A percentile compares a stretch with the other conserved stretches of the same genome.
phyloP scores from a whole-genome alignment of 2,329 filamentous ascomycete genomes.

The Fusarium temperatum region DNA sequence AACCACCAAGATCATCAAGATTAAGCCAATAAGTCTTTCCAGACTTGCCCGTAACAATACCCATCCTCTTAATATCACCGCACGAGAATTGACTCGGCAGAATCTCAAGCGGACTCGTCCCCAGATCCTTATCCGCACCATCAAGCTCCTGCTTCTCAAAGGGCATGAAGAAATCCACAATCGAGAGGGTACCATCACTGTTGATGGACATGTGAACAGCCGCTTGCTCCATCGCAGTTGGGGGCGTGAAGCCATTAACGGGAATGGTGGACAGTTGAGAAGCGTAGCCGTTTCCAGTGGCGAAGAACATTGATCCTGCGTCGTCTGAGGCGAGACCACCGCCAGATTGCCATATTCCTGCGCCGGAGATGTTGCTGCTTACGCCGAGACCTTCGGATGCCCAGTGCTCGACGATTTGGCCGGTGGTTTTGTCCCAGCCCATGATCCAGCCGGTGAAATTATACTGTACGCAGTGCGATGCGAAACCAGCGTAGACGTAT shows the following conservation, averaged over 20 bases:
- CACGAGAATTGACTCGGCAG: constrained; percentile 54
- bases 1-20: constrained; percentile 52
- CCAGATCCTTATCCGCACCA: constrained; percentile 61
- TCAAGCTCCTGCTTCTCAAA: constrained; percentile 61
- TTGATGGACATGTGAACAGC: constrained; percentile 56
- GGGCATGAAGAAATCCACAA: constrained; percentile 65
- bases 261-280: constrained; percentile 51
- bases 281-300: constrained; percentile 53
- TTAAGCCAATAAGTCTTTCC: constrained; percentile 58
- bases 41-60: constrained; percentile 60
- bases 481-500: constrained; percentile 62
- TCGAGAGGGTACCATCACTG: constrained; percentile 51
- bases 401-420: constrained; percentile 50
- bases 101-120: constrained; percentile 56
- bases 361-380: constrained; percentile 49
- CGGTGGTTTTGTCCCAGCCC: constrained; percentile 55
- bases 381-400: constrained; percentile 55
- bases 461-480: constrained; percentile 64
- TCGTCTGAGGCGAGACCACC: constrained; percentile 52
- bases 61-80: constrained; percentile 55
- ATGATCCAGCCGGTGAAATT: constrained; percentile 65
- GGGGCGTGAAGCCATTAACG: constrained; percentile 50
- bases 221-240: constrained; percentile 55
- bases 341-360: constrained; percentile 55
- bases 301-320: constrained; percentile 51